Conservation (phyloP, 345 rosid genomes). For the Turnera subulata region DNA sequence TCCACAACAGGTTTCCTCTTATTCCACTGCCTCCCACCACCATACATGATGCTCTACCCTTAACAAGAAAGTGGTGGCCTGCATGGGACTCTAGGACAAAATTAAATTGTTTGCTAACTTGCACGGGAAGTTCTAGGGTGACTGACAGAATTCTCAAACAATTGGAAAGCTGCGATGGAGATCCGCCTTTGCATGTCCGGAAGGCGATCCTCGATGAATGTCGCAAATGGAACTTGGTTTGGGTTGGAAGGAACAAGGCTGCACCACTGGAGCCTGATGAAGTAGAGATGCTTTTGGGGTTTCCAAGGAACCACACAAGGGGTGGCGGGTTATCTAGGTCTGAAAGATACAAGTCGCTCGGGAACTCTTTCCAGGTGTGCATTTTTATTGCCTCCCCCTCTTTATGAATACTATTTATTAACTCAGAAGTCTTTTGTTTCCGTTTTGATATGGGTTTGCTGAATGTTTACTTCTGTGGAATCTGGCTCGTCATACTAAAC, state of each 20-base stretch:
- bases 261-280: constrained; percentile 94
- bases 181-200: constrained; percentile 49
- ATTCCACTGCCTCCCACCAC: constrained; percentile 68
- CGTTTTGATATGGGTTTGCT: neutral
- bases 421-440: neutral
- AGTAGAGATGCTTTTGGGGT: constrained; percentile 82
- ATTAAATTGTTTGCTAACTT: constrained; percentile 75
- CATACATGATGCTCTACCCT: constrained; percentile 66
- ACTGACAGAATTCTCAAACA: constrained; percentile 70
- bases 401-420: too few species aligned
- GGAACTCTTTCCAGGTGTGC: constrained; percentile 85
- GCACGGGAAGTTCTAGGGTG: constrained; percentile 57
- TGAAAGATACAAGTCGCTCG: constrained; percentile 77
- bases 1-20: constrained; percentile 53
- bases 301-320: constrained; percentile 86
- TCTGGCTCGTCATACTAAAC: too few species aligned
- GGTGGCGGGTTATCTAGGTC: constrained; percentile 93
- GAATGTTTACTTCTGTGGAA: too few species aligned
- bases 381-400: too few species aligned
- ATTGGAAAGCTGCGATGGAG: constrained; percentile 44
- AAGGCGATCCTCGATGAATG: constrained; percentile 61
- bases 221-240: constrained; percentile 83
- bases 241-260: constrained; percentile 86
- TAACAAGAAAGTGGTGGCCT: constrained; percentile 86
- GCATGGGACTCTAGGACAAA: constrained; percentile 76